Percentiles rank a stretch among this genome's conserved stretches.
Evolutionary conservation across 345 rosid species (phyloP).

Genomic region (Hibiscus syriacus): DNA sequence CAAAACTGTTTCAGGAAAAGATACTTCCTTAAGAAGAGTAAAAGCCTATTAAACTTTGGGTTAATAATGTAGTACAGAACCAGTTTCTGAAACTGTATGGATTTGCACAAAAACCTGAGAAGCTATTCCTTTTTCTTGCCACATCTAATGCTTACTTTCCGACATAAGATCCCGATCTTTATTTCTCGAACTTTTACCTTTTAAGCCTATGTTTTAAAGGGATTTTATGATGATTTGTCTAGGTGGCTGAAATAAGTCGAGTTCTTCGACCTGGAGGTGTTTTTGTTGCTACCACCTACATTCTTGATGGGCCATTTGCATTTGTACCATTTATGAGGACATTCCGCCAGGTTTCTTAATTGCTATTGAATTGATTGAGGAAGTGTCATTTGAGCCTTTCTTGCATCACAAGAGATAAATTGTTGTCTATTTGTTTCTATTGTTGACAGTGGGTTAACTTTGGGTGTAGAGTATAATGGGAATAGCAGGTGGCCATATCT

Average conservation of each 20-base stretch:
- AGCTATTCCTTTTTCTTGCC: not conserved
- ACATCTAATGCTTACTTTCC: not conserved
- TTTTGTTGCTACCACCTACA: slow-evolving; percentile 40
- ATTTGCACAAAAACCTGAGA: not conserved
- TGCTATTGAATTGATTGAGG: not conserved
- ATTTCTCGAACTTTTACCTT: not conserved
- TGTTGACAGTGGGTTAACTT: not conserved
- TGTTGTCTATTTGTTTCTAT: not conserved
- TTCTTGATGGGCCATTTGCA: slow-evolving; percentile 54
- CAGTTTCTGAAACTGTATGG: not conserved
- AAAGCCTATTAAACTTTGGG: not conserved
- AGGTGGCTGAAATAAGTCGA: slow-evolving; percentile 90
- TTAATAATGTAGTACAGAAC: not conserved
- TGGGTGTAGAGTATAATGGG: slow-evolving; percentile 32
- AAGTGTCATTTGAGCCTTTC: not conserved
- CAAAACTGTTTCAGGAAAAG: too few species aligned
- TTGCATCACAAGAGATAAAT: not conserved
- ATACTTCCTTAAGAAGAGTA: not conserved
- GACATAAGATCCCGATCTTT: not conserved
- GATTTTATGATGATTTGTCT: slow-evolving; percentile 30
- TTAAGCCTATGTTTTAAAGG: not conserved
- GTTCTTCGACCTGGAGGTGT: slow-evolving; percentile 73
- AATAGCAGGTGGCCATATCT: slow-evolving; percentile 41
- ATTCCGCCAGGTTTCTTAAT: slow-evolving; percentile 41
- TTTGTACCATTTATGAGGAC: slow-evolving; percentile 44